Evolutionary conservation across 352 stramenopile species (phyloP).

Genomic region (Halophytophthora polymorphica): DNA sequence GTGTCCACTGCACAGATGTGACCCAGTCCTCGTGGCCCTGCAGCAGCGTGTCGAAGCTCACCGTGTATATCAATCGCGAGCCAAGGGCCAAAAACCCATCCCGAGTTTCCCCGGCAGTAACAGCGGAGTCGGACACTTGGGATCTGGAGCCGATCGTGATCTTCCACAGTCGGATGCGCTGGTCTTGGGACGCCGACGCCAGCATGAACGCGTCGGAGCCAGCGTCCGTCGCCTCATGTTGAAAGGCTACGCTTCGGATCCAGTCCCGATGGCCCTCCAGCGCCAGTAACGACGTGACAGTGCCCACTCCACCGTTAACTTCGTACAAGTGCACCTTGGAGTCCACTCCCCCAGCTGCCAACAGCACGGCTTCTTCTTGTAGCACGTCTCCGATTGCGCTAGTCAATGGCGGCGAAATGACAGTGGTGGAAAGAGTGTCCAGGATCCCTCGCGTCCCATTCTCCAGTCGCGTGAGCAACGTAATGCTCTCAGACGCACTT

Average conservation of each 20-base stretch:
- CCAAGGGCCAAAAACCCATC: constrained; percentile 35
- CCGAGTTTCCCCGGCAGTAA: constrained; percentile 10
- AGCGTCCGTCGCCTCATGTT: constrained; percentile 5
- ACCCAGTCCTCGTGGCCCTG: constrained; percentile 81
- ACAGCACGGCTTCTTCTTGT: constrained; percentile 32
- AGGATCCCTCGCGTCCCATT: constrained; percentile 51
- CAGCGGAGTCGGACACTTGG: background rate
- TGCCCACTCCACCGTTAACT: constrained; percentile 11
- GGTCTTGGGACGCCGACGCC: constrained; percentile 67
- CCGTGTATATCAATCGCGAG: constrained; percentile 23
- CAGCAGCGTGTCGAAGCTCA: constrained; percentile 67
- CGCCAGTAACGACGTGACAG: constrained; percentile 31
- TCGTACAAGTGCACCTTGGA: constrained; percentile 65
- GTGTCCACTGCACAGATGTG: constrained; percentile 61
- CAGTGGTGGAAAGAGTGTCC: constrained; percentile 36
- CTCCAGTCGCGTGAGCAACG: constrained; percentile 16
- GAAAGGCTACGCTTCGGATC: constrained; percentile 66
- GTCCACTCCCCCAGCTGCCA: constrained; percentile 70
- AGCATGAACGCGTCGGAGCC: constrained; percentile 19
- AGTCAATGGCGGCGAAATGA: too few species aligned
- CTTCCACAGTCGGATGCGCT: constrained; percentile 69
- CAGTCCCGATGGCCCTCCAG: constrained; percentile 65
- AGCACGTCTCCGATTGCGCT: too few species aligned
- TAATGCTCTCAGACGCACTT: too few species aligned
- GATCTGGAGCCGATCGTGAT: constrained; percentile 19